Evolutionary conservation across 163 green algal genomes (phyloP).

Genomic region (Scenedesmus sp.): DNA sequence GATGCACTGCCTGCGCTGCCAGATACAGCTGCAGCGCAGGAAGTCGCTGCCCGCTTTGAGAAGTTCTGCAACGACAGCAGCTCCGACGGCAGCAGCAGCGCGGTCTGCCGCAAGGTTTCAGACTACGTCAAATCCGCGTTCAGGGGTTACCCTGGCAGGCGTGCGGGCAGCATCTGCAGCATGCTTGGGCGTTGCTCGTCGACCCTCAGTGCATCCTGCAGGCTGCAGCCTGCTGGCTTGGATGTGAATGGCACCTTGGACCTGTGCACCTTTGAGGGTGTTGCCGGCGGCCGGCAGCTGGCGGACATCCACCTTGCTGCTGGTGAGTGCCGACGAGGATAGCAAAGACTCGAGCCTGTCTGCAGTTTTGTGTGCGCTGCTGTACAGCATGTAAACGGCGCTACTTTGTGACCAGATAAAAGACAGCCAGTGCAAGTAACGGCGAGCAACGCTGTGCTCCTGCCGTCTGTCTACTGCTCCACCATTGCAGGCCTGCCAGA

Average conservation of each 20-base stretch:
- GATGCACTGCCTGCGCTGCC: not conserved
- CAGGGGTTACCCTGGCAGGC: constrained; percentile 11
- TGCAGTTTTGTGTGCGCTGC: too few relatives aligned
- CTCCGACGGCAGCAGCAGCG: not conserved
- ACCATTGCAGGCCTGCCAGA: not conserved
- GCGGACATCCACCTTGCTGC: not conserved
- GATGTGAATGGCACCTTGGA: not conserved
- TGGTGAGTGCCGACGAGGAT: not conserved
- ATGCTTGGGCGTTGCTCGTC: constrained; percentile 12
- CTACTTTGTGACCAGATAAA: too few relatives aligned
- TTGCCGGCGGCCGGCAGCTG: not conserved
- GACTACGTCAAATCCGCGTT: not conserved
- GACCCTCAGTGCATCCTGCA: not conserved
- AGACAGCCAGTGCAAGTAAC: too few relatives aligned
- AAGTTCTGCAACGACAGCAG: constrained; percentile 23
- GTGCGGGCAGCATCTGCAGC: constrained; percentile 18
- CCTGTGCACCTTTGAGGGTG: constrained; percentile 17
- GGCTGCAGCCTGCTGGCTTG: not conserved
- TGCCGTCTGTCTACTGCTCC: not conserved
- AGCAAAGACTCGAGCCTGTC: not conserved
- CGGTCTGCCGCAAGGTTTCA: constrained; percentile 3
- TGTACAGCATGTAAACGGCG: too few relatives aligned
- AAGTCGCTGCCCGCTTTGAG: not conserved
- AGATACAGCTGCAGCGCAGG: not conserved
- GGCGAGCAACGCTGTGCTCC: not conserved